Percentiles rank a stretch among this genome's conserved stretches.
These are phyloP conservation scores for Pseudomonodictys pantanalensis DNA, from an alignment of 495 filamentous ascomycete genomes.

Conservation along the genomic window DNA sequence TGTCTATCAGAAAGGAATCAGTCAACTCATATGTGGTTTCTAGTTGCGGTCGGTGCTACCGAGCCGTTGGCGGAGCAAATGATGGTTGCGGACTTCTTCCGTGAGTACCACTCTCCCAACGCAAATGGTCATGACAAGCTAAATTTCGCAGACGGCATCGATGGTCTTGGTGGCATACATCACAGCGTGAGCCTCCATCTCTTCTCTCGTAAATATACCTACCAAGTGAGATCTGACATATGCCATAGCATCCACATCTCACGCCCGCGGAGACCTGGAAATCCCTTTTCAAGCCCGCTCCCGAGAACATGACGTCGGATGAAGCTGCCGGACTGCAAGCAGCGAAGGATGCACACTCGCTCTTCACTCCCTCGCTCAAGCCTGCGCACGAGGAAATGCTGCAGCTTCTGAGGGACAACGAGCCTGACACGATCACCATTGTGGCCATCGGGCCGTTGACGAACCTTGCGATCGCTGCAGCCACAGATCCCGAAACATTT, in stretches of 20 bases:
- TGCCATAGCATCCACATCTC: slow-evolving; percentile 74
- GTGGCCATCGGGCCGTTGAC: slow-evolving; percentile 88
- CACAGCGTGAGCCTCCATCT: slow-evolving; percentile 57
- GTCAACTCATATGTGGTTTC: not conserved
- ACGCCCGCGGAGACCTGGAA: slow-evolving; percentile 82
- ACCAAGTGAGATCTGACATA: not conserved
- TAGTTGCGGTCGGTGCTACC: slow-evolving; percentile 78
- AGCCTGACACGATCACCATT: slow-evolving; percentile 79
- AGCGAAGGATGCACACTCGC: slow-evolving; percentile 35
- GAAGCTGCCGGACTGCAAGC: slow-evolving; percentile 35
- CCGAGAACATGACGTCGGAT: slow-evolving; percentile 39
- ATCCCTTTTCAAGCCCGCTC: slow-evolving; percentile 66
- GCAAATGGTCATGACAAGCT: not conserved
- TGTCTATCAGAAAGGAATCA: too few species aligned
- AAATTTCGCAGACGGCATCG: slow-evolving; percentile 66
- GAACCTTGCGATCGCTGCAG: slow-evolving; percentile 83
- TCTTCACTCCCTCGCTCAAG: slow-evolving; percentile 69
- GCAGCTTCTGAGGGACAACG: slow-evolving; percentile 70
- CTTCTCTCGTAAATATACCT: not conserved
- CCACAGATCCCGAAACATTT: slow-evolving; percentile 81
- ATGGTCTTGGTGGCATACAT: slow-evolving; percentile 91
- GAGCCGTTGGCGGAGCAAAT: slow-evolving; percentile 80
- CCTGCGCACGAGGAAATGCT: slow-evolving; percentile 84
- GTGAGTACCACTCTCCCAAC: slow-evolving; percentile 51
- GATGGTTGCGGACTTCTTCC: slow-evolving; percentile 86